Conservation (phyloP, 169 alveolate genomes). For the Amoebophrya sp. region DNA sequence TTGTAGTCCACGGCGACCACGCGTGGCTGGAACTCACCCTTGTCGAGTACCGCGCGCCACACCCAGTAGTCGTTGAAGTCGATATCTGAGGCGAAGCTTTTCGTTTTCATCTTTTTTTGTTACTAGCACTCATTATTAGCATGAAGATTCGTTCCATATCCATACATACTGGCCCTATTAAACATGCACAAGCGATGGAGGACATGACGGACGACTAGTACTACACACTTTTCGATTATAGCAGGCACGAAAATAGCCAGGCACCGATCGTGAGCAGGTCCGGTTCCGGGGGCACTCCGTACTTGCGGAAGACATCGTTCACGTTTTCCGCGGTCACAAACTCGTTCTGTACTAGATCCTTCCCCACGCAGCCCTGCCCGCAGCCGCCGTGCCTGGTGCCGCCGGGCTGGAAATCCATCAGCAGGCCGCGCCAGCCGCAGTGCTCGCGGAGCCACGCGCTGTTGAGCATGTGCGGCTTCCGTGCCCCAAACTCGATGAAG, state of each 20-base stretch:
- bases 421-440: neutral
- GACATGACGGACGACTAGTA: no score
- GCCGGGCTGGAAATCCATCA: constrained; percentile 12
- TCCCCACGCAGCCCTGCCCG: constrained; percentile 9
- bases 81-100: no score
- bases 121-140: no score
- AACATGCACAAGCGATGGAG: no score
- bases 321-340: neutral
- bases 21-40: neutral
- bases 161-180: no score
- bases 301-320: neutral
- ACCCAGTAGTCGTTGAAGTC: constrained; percentile 10
- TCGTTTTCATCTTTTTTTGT: no score
- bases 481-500: neutral
- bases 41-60: neutral
- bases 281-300: neutral
- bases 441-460: neutral
- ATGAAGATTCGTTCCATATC: no score
- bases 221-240: no score
- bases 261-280: neutral
- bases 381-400: neutral
- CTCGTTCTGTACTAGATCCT: neutral
- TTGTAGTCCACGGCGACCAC: constrained; percentile 5
- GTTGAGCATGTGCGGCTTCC: constrained; percentile 8
- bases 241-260: no score